phyloP scores from a whole-genome alignment of 2,329 filamentous ascomycete species.

The Sclerotinia nivalis region DNA sequence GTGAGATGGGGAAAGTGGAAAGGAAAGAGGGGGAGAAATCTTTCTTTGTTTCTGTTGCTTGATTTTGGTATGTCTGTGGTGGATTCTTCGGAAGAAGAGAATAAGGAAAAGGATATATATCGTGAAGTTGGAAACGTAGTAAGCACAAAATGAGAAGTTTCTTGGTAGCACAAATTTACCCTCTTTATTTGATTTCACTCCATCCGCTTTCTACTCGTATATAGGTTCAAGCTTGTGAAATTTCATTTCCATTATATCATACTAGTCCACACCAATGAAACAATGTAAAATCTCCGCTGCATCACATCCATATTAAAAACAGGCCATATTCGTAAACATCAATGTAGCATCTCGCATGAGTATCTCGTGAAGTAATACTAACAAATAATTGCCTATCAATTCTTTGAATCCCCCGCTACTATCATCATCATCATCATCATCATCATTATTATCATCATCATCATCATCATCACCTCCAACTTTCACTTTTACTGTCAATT shows the following conservation, averaged over 20 bases:
- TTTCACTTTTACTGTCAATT: not conserved
- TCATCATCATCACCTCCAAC: not conserved
- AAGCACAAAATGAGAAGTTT: not conserved
- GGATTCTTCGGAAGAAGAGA: too few species aligned
- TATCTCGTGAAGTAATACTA: not conserved
- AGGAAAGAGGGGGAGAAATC: slow-evolving; percentile 36
- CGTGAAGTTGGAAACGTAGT: not conserved
- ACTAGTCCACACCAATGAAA: not conserved
- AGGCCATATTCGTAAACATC: not conserved
- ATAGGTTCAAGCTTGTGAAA: too few species aligned
- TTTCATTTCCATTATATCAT: not conserved
- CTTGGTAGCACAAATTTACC: not conserved
- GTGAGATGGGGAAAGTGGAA: slow-evolving; percentile 38
- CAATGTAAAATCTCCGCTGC: not conserved
- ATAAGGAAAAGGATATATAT: too few species aligned
- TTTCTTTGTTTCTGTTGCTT: slow-evolving; percentile 38
- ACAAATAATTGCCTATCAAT: not conserved
- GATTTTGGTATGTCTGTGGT: not conserved
- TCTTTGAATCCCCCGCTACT: too few species aligned
- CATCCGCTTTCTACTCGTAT: too few species aligned
- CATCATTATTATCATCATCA: too few species aligned
- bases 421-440: not conserved
- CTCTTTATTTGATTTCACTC: not conserved
- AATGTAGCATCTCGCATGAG: too few species aligned
- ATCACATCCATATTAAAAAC: not conserved